phyloP scores from a whole-genome alignment of 31 red algal species.

The Asparagopsis taxiformis region DNA sequence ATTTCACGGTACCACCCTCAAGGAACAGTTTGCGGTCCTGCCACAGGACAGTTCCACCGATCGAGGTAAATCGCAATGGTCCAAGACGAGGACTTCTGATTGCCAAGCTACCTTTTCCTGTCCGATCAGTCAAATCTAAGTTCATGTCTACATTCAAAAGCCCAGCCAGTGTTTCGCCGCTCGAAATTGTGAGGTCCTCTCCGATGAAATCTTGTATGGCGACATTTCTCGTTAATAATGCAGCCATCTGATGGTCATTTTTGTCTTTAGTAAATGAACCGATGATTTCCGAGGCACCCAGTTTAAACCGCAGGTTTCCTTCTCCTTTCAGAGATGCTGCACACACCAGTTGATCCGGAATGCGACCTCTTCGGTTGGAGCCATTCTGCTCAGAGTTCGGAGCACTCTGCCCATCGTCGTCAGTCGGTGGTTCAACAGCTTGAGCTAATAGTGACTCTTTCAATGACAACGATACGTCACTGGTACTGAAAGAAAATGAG shows the following conservation, averaged over 20 bases:
- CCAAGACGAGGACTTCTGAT: slow-evolving; percentile 27
- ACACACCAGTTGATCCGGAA: slow-evolving; percentile 8
- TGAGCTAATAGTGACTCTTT: slow-evolving; percentile 2
- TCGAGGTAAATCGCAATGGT: slow-evolving; percentile 11
- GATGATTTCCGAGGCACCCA: slow-evolving; percentile 12
- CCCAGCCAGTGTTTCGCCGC: slow-evolving; percentile 23
- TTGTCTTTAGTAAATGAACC: slow-evolving; percentile 15
- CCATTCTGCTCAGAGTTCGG: too few species aligned
- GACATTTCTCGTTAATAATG: slow-evolving; percentile 22
- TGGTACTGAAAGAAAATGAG: slow-evolving; percentile 49
- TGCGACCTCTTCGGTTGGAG: too few species aligned
- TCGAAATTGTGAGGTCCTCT: slow-evolving; percentile 4
- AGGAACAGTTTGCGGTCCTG: slow-evolving; percentile 44
- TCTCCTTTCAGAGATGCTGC: slow-evolving; percentile 30
- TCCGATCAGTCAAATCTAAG: slow-evolving; percentile 30
- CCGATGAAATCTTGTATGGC: slow-evolving; percentile 32
- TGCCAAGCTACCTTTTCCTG: slow-evolving; percentile 25
- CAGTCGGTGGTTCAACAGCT: too few species aligned
- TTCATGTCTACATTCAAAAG: slow-evolving; percentile 37
- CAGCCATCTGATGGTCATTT: slow-evolving; percentile 4
- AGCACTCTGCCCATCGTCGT: too few species aligned
- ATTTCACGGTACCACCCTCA: slow-evolving; percentile 17
- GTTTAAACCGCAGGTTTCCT: slow-evolving; percentile 14
- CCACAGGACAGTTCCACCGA: slow-evolving; percentile 53
- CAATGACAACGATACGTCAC: slow-evolving; percentile 33